phyloP scores from a whole-genome alignment of 2,329 filamentous ascomycete genomes.

The Fusarium secorum region DNA sequence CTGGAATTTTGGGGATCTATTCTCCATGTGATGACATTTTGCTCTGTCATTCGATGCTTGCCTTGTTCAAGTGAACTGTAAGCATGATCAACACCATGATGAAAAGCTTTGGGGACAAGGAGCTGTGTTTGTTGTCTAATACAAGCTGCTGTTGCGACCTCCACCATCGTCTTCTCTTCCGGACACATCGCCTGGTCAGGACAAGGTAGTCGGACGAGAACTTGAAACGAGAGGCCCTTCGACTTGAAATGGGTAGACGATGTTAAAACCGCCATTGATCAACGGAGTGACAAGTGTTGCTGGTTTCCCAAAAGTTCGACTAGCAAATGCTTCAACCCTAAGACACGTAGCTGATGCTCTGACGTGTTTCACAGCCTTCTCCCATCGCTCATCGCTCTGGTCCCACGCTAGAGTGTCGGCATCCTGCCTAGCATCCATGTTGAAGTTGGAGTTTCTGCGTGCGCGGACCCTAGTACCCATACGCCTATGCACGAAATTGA shows the following conservation, averaged over 20 bases:
- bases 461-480: too few species aligned
- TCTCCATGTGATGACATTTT: too few species aligned
- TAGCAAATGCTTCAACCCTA: slow-evolving; percentile 31
- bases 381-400: slow-evolving; percentile 40
- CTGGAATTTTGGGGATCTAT: too few species aligned
- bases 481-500: too few species aligned
- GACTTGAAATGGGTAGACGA: slow-evolving; percentile 36
- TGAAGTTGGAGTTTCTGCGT: accelerated
- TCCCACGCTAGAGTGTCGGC: slow-evolving; percentile 45
- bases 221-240: slow-evolving; percentile 1
- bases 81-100: slow-evolving; percentile 35
- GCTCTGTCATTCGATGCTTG: too few species aligned
- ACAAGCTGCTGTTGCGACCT: slow-evolving; percentile 34
- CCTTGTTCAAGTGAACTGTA: too few species aligned
- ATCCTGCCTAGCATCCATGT: slow-evolving; percentile 34
- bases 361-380: slow-evolving; percentile 37
- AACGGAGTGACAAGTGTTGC: slow-evolving; percentile 35
- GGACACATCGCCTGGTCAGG: slow-evolving; percentile 30
- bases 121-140: slow-evolving; percentile 35
- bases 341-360: slow-evolving; percentile 25
- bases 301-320: slow-evolving; percentile 21
- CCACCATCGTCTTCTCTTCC: slow-evolving; percentile 35
- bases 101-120: slow-evolving; percentile 35
- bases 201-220: slow-evolving; percentile 39
- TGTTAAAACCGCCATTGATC: slow-evolving; percentile 42